phyloP scores from a whole-genome alignment of 768 basidiomycete species.

The Trametopsis cervina region DNA sequence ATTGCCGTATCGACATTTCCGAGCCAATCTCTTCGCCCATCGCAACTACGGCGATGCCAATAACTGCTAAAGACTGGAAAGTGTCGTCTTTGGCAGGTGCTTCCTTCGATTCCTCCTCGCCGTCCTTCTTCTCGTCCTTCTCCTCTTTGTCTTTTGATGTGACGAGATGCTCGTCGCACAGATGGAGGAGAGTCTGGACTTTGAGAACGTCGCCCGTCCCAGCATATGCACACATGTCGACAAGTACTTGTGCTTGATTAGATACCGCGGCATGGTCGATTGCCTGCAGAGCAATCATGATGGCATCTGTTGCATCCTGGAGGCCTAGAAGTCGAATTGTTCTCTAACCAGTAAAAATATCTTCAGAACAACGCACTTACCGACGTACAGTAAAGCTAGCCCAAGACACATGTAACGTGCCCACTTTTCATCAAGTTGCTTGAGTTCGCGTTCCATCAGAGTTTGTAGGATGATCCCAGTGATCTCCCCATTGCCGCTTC shows the following conservation, averaged over 20 bases:
- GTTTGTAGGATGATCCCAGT: constrained; percentile 85
- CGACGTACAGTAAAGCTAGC: constrained; percentile 84
- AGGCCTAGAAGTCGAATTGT: constrained; percentile 58
- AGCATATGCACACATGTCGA: constrained; percentile 91
- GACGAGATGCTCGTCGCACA: constrained; percentile 89
- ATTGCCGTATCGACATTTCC: constrained; percentile 95
- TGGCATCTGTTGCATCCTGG: constrained; percentile 91
- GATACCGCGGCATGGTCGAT: constrained; percentile 84
- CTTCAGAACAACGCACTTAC: no score
- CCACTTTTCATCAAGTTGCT: constrained; percentile 88
- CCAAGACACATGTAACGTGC: constrained; percentile 85
- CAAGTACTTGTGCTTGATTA: constrained; percentile 84
- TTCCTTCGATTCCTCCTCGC: constrained; percentile 40
- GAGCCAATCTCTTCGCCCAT: constrained; percentile 99
- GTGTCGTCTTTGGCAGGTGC: constrained; percentile 57
- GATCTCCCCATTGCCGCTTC: constrained; percentile 91
- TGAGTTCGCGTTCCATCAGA: constrained; percentile 77
- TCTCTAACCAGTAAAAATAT: no score
- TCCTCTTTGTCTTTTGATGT: constrained; percentile 28
- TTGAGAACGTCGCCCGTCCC: constrained; percentile 94
- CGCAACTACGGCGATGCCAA: constrained; percentile 89
- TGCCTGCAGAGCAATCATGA: constrained; percentile 86
- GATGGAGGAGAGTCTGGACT: constrained; percentile 86
- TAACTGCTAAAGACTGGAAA: constrained; percentile 87
- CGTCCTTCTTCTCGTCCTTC: constrained; percentile 51